Conservation (phyloP, 1,284 basidiomycete species). For the Stereum hirsutum region DNA sequence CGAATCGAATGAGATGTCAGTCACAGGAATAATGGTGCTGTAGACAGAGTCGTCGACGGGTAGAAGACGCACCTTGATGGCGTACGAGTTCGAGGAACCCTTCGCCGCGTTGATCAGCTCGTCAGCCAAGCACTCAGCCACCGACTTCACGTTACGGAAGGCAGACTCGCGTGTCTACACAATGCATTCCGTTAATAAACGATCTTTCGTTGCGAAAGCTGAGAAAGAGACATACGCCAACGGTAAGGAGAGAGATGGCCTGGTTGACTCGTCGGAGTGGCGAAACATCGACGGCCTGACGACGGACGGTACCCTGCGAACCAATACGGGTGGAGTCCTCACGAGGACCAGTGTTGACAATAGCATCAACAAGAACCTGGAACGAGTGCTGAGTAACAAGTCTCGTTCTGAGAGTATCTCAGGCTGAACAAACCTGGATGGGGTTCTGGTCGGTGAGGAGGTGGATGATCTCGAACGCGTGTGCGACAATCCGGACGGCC, state of each 20-base stretch:
- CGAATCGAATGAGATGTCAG: conserved; percentile 3
- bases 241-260: conserved; percentile 91
- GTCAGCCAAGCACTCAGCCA: conserved; percentile 98
- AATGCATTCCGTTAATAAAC: conserved; percentile 5
- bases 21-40: neutral
- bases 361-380: conserved; percentile 90
- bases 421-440: conserved; percentile 75
- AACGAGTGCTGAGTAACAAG: neutral
- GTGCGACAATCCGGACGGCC: conserved; percentile 98
- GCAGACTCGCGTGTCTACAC: conserved; percentile 93
- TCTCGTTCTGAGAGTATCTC: neutral
- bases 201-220: conserved; percentile 2
- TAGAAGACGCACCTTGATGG: conserved; percentile 74
- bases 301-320: conserved; percentile 98
- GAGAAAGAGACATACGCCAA: conserved; percentile 60
- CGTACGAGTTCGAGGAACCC: conserved; percentile 99
- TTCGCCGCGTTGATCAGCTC: conserved; percentile 99
- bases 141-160: conserved; percentile 99
- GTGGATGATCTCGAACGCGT: conserved; percentile 99
- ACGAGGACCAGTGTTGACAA: conserved; percentile 99
- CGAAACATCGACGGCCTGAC: conserved; percentile 99
- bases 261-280: conserved; percentile 98
- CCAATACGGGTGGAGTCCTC: conserved; percentile 99
- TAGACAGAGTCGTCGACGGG: neutral
- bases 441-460: conserved; percentile 99